Evolutionary conservation across 176 grass and related monocot species (phyloP).

Genomic region (Thalia dealbata): DNA sequence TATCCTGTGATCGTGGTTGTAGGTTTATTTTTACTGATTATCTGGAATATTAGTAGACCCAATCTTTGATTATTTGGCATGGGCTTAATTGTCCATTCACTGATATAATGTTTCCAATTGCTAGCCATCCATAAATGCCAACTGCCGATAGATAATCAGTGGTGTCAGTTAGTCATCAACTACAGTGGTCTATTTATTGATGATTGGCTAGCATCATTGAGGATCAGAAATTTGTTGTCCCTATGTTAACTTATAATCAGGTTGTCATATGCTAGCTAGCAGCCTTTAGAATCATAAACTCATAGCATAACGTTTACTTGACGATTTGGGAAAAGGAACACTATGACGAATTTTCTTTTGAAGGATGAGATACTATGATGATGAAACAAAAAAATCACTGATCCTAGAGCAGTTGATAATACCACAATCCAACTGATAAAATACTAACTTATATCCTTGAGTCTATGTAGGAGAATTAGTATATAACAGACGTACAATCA

Average conservation of each 20-base stretch:
- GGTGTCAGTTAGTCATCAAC: background rate
- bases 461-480: too few relatives aligned
- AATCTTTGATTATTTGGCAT: background rate
- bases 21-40: background rate
- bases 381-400: too few relatives aligned
- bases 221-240: background rate
- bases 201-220: background rate
- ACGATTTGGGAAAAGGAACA: too few relatives aligned
- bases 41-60: background rate
- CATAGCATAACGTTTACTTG: too few relatives aligned
- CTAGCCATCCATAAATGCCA: background rate
- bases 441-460: too few relatives aligned
- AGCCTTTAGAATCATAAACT: too few relatives aligned
- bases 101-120: background rate
- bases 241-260: slow-evolving; percentile 13
- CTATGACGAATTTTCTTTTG: too few relatives aligned
- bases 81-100: background rate
- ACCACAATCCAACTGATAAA: too few relatives aligned
- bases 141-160: background rate
- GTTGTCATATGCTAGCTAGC: background rate
- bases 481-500: too few relatives aligned
- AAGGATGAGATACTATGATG: too few relatives aligned
- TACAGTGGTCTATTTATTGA: background rate
- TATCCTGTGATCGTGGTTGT: background rate
- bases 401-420: too few relatives aligned